Base-by-base conservation (phyloP, 305 asterid species). In the Fraxinus ornus region DNA sequence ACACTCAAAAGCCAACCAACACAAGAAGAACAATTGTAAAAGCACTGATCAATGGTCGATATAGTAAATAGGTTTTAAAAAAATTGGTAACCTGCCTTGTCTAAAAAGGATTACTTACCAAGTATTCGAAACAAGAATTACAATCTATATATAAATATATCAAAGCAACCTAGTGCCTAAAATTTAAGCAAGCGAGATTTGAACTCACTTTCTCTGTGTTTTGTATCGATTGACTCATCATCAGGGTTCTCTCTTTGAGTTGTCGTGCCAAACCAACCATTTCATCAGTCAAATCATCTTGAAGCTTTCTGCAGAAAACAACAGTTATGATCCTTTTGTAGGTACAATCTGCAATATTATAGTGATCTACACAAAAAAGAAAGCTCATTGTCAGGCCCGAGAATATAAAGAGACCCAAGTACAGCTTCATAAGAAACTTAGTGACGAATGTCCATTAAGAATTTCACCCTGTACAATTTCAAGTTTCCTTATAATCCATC, bases 241-340 rank as follows among this genome's bases (percentile, higher is more conserved):
- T 76, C 78, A 93, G 91, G 87, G 95, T 92, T 78, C 95, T 92
- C 90, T 93, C 94, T 86, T 94, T 94, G 62, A 96, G 95, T 83
- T 96, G 94, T 26, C 94, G 85, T 0, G 97, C 97, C 88, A 96
- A 90, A 79, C 79, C 90, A 84, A 92, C 98, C 98, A 96, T 93
- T 88, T 94, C 99, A 88, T 94, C 97, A 0, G 97, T 94, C 90
- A 96, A 88, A 84, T 91, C 92, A 82, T 91, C 99, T 88, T 93
- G 98, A 80, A 94, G 97, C 85, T 89, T 94, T 89, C 98, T 93
- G 96, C 60, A 72, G 55, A 82, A 70, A 86, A 44, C 60, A 79
- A 82, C 32, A 72, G 5, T 62, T n/a, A 55, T 5, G 30, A 47
- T 78, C 19, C 33, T 66, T 66, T 24, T 78, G 64, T 22, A 64